These are phyloP conservation scores for Amauroascus verrucosus DNA, from an alignment of 2,329 filamentous ascomycete species.

Conservation along the genomic window DNA sequence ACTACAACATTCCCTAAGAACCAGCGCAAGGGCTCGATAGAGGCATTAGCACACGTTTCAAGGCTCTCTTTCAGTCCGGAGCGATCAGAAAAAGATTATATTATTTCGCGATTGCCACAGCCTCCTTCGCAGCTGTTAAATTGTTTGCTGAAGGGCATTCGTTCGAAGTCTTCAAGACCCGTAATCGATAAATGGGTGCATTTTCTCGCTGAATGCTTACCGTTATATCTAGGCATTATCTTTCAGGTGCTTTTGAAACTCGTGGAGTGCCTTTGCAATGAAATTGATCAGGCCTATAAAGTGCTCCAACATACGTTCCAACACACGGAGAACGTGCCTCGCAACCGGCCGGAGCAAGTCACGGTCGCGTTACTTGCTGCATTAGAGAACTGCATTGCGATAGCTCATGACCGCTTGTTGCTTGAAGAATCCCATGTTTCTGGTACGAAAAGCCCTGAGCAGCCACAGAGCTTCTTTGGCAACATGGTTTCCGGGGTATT, in stretches of 20 bases:
- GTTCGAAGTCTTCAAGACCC: slow-evolving; percentile 59
- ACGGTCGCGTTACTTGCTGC: slow-evolving; percentile 78
- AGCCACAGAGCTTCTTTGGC: slow-evolving; percentile 78
- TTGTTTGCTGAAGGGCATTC: slow-evolving; percentile 71
- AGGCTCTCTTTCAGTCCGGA: slow-evolving; percentile 40
- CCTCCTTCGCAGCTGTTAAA: slow-evolving; percentile 59
- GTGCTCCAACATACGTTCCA: slow-evolving; percentile 49
- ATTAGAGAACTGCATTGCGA: slow-evolving; percentile 78
- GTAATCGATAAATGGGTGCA: slow-evolving; percentile 86
- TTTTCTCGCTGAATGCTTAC: slow-evolving; percentile 73
- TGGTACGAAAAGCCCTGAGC: slow-evolving; percentile 65
- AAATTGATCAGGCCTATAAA: slow-evolving; percentile 63
- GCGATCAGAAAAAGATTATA: slow-evolving; percentile 30
- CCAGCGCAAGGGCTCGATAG: slow-evolving; percentile 31
- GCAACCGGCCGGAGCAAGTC: slow-evolving; percentile 48
- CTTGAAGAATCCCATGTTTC: slow-evolving; percentile 62
- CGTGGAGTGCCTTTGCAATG: slow-evolving; percentile 75
- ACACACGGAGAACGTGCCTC: slow-evolving; percentile 29
- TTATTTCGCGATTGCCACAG: slow-evolving; percentile 38
- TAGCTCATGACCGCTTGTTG: slow-evolving; percentile 71
- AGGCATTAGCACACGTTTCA: slow-evolving; percentile 33
- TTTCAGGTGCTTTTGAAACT: slow-evolving; percentile 86
- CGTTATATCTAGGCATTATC: slow-evolving; percentile 71
- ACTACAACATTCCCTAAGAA: slow-evolving; percentile 25
- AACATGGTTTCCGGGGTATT: slow-evolving; percentile 92